Conservation (phyloP, 192 early-diverging fungal genomes). For the Rhizophlyctis rosea region DNA sequence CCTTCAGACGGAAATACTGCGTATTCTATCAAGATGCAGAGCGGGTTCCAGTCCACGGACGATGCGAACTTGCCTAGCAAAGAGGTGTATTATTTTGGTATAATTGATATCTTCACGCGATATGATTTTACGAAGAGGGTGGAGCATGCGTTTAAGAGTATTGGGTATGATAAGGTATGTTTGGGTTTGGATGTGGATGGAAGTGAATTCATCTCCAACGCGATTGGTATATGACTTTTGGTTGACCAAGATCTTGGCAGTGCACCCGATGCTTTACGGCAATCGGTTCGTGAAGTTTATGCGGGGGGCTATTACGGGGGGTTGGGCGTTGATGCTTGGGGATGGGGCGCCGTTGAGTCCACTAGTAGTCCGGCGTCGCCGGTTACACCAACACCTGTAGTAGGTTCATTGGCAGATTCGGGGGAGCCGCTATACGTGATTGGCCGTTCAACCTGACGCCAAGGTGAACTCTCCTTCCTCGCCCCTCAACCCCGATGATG, state of each 20-base stretch:
- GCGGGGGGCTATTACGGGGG: conserved; percentile 43
- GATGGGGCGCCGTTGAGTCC: no score
- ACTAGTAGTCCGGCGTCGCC: no score
- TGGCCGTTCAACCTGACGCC: no score
- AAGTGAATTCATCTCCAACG: not conserved
- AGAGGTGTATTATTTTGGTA: conserved; percentile 74
- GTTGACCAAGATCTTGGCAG: conserved; percentile 63
- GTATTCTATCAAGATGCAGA: conserved; percentile 89
- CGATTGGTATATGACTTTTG: not conserved
- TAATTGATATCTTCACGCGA: conserved; percentile 97
- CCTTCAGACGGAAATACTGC: conserved; percentile 64
- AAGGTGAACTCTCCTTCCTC: no score
- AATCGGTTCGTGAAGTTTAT: conserved; percentile 89
- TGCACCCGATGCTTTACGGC: conserved; percentile 85
- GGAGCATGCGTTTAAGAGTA: conserved; percentile 86
- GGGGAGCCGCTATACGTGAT: no score
- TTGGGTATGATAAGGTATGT: conserved; percentile 71
- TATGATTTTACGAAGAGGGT: conserved; percentile 85
- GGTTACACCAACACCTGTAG: no score
- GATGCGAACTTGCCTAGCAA: conserved; percentile 62
- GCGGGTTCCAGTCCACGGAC: conserved; percentile 81
- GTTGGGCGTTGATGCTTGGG: no score
- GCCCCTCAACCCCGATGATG: no score
- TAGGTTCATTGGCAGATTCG: no score
- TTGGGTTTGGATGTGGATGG: conserved; percentile 7